Evolutionary conservation across 2,329 filamentous ascomycete species (phyloP), one percentile per base, ranked within the genome.

Genomic region (Pseudogymnoascus sp.): DNA sequence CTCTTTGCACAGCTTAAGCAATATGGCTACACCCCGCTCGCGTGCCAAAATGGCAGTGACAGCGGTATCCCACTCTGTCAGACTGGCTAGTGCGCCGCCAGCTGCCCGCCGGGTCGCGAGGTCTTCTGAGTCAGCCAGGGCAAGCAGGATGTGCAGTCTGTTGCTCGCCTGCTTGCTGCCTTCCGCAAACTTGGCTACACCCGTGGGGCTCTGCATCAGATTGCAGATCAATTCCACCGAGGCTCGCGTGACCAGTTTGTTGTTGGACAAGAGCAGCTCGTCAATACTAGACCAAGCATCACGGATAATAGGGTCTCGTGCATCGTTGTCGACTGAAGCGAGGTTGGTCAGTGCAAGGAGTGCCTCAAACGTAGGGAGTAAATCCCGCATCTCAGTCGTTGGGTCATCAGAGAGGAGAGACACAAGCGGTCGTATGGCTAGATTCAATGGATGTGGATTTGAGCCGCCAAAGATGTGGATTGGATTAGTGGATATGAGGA

Each of bases 341-440:
- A 99, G 83, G 69, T 99, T 99, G 0, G 94, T 97, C 36, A 99
- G 82, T 0, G 94, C 93, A 73, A 97, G 88, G 7, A 99, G 82
- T 0, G 88, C 82, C 74, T 99, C 94, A 68, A 97, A 99, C 0
- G 89, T 87, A 0, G 94, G 92, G 0, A 99, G 82, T 12, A 97
- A 83, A 72, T 96, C 89, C 60, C 87, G 84, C 1, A 84, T 83
- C 52, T 87, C 83, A 2, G 80, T 78, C 1, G 78, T 77, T 4
- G 85, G 82, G 59, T 89, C 84, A 5, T 85, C 83, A 0, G 82
- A 77, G 13, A 97, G 81, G 61, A 97, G 87, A 18, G 84, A 85
- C 5, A 89, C 75, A 1, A 99, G 82, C 0, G 93, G 91, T 0
- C 90, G 85, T 62, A 97, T 87, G n/a, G 92, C 90, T 3, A 89